Percentiles rank a stretch among this genome's conserved stretches.
Conservation (phyloP, 2,329 filamentous ascomycete species). For the Phoma sp. region DNA sequence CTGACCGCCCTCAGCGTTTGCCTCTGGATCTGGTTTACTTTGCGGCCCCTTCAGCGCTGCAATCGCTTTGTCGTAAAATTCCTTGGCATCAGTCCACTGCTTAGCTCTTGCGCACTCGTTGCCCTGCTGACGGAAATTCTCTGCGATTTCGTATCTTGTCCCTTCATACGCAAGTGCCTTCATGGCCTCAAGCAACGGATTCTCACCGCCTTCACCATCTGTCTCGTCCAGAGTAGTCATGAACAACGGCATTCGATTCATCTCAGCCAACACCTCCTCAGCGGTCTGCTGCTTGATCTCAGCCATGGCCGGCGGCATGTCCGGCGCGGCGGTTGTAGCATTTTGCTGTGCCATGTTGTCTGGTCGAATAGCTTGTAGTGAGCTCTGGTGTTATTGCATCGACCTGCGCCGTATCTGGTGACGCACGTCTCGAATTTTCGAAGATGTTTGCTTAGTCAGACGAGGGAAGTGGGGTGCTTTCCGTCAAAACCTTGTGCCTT, state of each 20-base stretch:
- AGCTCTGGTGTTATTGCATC: background rate
- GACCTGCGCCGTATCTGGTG: background rate
- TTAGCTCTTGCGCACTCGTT: constrained; percentile 83
- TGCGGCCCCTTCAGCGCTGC: constrained; percentile 70
- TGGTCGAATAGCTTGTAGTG: background rate
- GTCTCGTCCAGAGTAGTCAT: constrained; percentile 85
- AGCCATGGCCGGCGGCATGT: constrained; percentile 65
- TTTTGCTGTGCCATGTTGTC: constrained; percentile 27
- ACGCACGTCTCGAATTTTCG: constrained; percentile 23
- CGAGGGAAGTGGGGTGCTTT: constrained; percentile 19
- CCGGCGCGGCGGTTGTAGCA: constrained; percentile 19
- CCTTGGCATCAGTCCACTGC: constrained; percentile 80
- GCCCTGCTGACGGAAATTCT: constrained; percentile 87
- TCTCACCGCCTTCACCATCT: constrained; percentile 70
- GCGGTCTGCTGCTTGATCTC: constrained; percentile 61
- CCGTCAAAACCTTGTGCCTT: background rate
- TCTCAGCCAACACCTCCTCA: constrained; percentile 66
- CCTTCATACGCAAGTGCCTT: constrained; percentile 93
- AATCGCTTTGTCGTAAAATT: constrained; percentile 91
- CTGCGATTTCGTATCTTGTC: constrained; percentile 79
- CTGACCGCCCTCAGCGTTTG: constrained; percentile 46
- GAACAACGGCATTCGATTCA: constrained; percentile 82
- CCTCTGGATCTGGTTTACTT: constrained; percentile 47
- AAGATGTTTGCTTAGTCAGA: constrained; percentile 31
- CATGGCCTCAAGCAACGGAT: constrained; percentile 82